Conservation (phyloP, 2,329 filamentous ascomycete species). For the Rosellinia necatrix region DNA sequence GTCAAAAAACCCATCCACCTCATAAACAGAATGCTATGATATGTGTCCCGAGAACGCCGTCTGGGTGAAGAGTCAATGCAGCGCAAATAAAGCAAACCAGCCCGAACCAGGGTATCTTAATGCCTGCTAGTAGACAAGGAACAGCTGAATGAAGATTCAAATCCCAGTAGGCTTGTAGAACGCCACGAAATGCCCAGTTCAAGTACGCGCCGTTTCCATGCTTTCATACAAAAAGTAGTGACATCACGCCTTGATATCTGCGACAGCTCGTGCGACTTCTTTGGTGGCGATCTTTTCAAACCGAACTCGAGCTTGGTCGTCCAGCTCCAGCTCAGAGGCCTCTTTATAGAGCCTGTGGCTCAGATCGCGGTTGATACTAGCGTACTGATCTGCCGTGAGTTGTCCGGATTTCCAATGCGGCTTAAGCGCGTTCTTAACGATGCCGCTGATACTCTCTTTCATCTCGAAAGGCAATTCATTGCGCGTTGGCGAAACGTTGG, state of each 20-base stretch:
- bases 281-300: conserved; percentile 78
- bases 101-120: conserved; percentile 28
- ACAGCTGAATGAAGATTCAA: conserved; percentile 8
- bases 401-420: conserved; percentile 80
- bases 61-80: conserved; percentile 16
- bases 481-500: conserved; percentile 72
- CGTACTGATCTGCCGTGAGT: conserved; percentile 88
- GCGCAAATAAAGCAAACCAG: conserved; percentile 22
- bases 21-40: conserved; percentile 19
- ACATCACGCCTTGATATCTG: conserved; percentile 49
- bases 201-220: conserved; percentile 25
- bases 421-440: conserved; percentile 82
- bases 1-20: conserved; percentile 8
- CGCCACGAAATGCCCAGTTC: conserved; percentile 28
- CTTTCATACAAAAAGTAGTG: conserved; percentile 23
- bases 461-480: conserved; percentile 73
- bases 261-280: conserved; percentile 79
- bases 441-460: conserved; percentile 86
- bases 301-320: conserved; percentile 66
- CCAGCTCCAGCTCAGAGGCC: conserved; percentile 60
- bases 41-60: conserved; percentile 24
- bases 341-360: conserved; percentile 86
- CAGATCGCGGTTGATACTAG: conserved; percentile 86
- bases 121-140: conserved; percentile 15
- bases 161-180: conserved; percentile 20